These are phyloP conservation scores for Hemileccinum rubropunctum DNA, from an alignment of 768 basidiomycete species.

Conservation along the genomic window DNA sequence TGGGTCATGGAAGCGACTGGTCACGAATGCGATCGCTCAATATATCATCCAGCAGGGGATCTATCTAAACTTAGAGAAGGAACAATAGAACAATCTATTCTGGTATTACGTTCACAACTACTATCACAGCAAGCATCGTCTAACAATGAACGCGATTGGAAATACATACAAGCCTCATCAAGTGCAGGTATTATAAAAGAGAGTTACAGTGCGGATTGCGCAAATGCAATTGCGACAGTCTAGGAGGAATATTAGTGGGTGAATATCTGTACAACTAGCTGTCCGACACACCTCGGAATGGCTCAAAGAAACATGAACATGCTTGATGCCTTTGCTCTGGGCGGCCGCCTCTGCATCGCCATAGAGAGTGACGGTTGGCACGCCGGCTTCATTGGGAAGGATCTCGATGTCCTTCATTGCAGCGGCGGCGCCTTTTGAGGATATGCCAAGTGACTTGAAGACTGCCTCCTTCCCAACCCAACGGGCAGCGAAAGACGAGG, in stretches of 20 bases:
- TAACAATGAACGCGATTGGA: background rate
- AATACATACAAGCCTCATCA: slow-evolving; percentile 5
- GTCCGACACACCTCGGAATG: slow-evolving; percentile 81
- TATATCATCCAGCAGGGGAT: slow-evolving; percentile 51
- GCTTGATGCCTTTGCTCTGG: slow-evolving; percentile 64
- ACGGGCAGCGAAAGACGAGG: slow-evolving; percentile 91
- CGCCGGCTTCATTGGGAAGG: slow-evolving; percentile 73
- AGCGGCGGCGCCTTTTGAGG: slow-evolving; percentile 89
- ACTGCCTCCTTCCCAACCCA: slow-evolving; percentile 98
- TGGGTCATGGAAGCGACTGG: slow-evolving; percentile 45
- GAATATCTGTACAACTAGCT: background rate
- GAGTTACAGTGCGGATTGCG: slow-evolving; percentile 55
- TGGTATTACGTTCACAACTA: slow-evolving; percentile 4
- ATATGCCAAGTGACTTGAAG: slow-evolving; percentile 91
- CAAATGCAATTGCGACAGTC: slow-evolving; percentile 87
- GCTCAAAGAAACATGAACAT: slow-evolving; percentile 80
- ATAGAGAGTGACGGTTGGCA: slow-evolving; percentile 71
- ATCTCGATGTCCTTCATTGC: slow-evolving; percentile 99
- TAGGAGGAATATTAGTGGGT: slow-evolving; percentile 29
- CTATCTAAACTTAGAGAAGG: slow-evolving; percentile 31
- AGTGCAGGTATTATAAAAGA: background rate
- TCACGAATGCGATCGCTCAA: slow-evolving; percentile 43
- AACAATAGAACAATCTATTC: slow-evolving; percentile 13
- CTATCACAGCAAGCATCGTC: background rate
- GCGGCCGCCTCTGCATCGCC: slow-evolving; percentile 80